Evolutionary conservation across 306 rosid genomes (phyloP), one percentile per base, ranked within the genome.

Genomic region (Delonix regia): DNA sequence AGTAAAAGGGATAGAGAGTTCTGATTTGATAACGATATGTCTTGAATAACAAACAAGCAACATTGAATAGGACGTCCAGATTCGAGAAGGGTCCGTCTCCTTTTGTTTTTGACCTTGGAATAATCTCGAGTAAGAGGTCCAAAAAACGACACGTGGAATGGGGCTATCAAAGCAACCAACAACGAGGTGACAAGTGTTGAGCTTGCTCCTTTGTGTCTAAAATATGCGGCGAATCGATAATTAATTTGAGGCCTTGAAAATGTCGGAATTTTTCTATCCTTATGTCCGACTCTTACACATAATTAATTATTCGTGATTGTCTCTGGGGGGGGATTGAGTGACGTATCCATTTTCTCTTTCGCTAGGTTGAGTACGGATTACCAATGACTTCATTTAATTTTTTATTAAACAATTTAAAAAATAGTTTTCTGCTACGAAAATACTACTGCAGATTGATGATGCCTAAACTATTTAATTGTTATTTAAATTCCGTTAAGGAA

Each of bases 151-250:
- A 65, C 71, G 71, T 65, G 52, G 18, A 21, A 21, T 19, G 12
- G 12, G n/a, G 33, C 0, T 9, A 11, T 21, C 6, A 0, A 12
- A 13, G 5, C 24, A 10, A 39, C 49, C 49, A 19, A 5, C 6
- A 5, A 21, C 0, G 22, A 21, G 15, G 21, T 5, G 30, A 65
- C 71, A 65, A 3, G 30, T 65, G 71, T 39, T 2, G 7, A 34
- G 48, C 27, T 4, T 1, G 14, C 7, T n/a, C 9, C 1, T 6
- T 0, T 10, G 24, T 1, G 16, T 36, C 15, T 4, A n/a, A 36
- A 24, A 10, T 65, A 65, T 39, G 71, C 71, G 71, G 71, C 71
- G 71, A 65, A 39, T 39, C 9, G 67, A 30, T 6, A 16, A 61
- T 7, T n/a, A n/a, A n/a, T 6, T 59, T 8, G 42, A 36, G n/a